Conservation (phyloP, 441 rosid species). For the Aleurites moluccanus region DNA sequence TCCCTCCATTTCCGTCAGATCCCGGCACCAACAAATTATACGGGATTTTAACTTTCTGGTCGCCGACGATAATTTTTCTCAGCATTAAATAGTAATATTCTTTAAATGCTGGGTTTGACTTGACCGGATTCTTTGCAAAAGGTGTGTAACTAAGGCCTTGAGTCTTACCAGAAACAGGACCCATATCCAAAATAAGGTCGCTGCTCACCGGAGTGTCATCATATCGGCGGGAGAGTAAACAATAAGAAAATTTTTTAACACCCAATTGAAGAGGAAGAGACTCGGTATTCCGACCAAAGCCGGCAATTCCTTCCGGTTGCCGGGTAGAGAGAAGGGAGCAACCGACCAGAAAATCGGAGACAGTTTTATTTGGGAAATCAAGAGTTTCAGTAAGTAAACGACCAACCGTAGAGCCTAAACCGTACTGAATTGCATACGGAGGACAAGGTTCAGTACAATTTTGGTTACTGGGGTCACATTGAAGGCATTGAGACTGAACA, state of each 20-base stretch:
- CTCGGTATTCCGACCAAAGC: constrained; percentile 66
- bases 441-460: constrained; percentile 69
- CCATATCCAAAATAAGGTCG: constrained; percentile 54
- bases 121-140: constrained; percentile 48
- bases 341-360: constrained; percentile 63
- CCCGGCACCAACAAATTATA: constrained; percentile 54
- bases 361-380: constrained; percentile 40
- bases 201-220: constrained; percentile 57
- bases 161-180: constrained; percentile 43
- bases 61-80: constrained; percentile 66
- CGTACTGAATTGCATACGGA: constrained; percentile 69
- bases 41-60: constrained; percentile 55
- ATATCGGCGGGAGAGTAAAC: constrained; percentile 55
- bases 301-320: constrained; percentile 84
- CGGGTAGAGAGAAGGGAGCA: constrained; percentile 66
- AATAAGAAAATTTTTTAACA: constrained; percentile 66
- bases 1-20: constrained; percentile 72
- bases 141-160: constrained; percentile 63
- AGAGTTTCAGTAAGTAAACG: constrained; percentile 53
- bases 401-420: constrained; percentile 73
- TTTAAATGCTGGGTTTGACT: constrained; percentile 35
- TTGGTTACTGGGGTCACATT: constrained; percentile 36
- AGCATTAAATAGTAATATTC: constrained; percentile 62
- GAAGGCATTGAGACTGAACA: constrained; percentile 42
- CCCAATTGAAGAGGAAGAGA: constrained; percentile 76